Percentiles rank a stretch among this genome's conserved stretches.
Conservation (phyloP, 148 eudicot species). For the Vaccinium myrtillus region DNA sequence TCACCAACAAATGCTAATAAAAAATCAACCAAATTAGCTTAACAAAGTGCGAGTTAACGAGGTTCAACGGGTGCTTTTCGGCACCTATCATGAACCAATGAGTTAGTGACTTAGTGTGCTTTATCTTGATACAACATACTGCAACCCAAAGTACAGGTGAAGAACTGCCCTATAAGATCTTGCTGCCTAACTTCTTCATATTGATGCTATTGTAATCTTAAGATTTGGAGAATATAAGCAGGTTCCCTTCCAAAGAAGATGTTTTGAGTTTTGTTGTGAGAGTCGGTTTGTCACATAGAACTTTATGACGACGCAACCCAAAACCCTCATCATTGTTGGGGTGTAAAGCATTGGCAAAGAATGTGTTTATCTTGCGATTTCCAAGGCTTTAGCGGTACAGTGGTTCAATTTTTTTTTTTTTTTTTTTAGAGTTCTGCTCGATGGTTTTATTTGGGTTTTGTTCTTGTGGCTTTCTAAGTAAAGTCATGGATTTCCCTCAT, state of each 20-base stretch:
- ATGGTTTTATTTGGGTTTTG: no score
- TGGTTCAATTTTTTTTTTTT: background rate
- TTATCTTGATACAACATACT: slow-evolving; percentile 70
- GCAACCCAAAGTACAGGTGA: slow-evolving; percentile 69
- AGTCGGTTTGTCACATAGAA: slow-evolving; percentile 34
- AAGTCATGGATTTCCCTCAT: no score
- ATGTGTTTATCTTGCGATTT: no score
- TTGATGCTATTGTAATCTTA: background rate
- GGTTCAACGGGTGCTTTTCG: no score
- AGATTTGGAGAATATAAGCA: slow-evolving; percentile 15
- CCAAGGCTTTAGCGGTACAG: slow-evolving; percentile 33
- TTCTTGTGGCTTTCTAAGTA: no score
- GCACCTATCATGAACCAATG: no score
- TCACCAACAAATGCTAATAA: no score
- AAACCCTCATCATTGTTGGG: slow-evolving; percentile 57
- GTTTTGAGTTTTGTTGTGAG: slow-evolving; percentile 48
- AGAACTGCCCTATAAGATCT: background rate
- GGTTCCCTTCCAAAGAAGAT: slow-evolving; percentile 69
- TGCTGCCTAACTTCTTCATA: background rate
- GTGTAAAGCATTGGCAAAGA: slow-evolving; percentile 59
- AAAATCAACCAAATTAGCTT: no score
- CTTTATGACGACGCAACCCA: slow-evolving; percentile 46
- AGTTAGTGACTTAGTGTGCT: slow-evolving; percentile 31
- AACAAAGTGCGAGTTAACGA: no score
- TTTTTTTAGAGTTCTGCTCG: no score